These are phyloP conservation scores for Auricularia sp. DNA, from an alignment of 768 basidiomycete species.

Conservation along the genomic window DNA sequence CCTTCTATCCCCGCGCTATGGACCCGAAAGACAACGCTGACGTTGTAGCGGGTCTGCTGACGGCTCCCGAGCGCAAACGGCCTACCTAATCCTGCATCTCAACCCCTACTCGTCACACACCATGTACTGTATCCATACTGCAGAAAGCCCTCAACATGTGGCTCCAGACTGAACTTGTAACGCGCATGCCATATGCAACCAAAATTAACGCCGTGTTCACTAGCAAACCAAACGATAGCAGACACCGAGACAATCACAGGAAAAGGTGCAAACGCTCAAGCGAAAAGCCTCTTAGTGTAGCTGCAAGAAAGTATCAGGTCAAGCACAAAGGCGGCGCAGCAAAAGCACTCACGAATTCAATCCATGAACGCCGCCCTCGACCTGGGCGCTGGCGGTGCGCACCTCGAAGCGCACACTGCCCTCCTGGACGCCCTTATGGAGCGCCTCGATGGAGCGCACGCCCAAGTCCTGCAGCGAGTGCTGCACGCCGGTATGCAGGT, in stretches of 20 bases:
- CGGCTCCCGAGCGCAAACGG: not conserved
- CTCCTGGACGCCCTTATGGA: constrained; percentile 52
- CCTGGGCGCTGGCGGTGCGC: constrained; percentile 88
- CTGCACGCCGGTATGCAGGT: constrained; percentile 71
- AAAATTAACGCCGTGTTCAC: too few relatives aligned
- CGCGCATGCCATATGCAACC: too few relatives aligned
- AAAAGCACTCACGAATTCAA: constrained; percentile 68
- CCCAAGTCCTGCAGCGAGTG: constrained; percentile 95
- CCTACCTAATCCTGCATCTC: too few relatives aligned
- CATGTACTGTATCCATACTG: too few relatives aligned
- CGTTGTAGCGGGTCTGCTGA: not conserved
- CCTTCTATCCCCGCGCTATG: not conserved
- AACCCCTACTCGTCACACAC: too few relatives aligned
- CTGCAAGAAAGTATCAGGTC: constrained; percentile 17
- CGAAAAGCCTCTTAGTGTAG: constrained; percentile 49
- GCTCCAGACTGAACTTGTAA: too few relatives aligned
- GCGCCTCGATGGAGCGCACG: constrained; percentile 50
- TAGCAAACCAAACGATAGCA: too few relatives aligned
- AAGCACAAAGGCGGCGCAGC: not conserved
- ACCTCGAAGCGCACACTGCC: constrained; percentile 82
- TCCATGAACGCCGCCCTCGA: constrained; percentile 93
- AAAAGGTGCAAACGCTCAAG: constrained; percentile 14
- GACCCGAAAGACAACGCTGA: not conserved
- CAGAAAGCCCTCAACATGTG: too few relatives aligned
- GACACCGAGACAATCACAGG: too few relatives aligned